A percentile compares a stretch with the other conserved stretches of the same genome.
These are phyloP conservation scores for Boletus tomentosulus DNA, from an alignment of 768 basidiomycete genomes.

Conservation along the genomic window DNA sequence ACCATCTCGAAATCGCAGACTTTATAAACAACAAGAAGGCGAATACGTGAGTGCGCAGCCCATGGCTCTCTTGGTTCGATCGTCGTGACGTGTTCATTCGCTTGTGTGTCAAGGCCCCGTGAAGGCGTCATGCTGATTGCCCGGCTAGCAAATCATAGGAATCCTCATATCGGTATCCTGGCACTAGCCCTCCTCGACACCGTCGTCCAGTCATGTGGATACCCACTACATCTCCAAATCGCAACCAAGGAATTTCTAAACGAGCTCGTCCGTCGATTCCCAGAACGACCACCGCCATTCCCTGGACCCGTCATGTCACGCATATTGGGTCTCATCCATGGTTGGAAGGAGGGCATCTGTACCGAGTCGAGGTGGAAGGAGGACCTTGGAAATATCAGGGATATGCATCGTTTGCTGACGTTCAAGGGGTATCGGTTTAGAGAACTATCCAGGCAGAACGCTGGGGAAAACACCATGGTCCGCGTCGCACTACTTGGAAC, in stretches of 20 bases:
- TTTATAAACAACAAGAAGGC: conserved; percentile 94
- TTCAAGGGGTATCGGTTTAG: conserved; percentile 91
- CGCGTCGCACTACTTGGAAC: neutral
- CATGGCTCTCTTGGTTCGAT: neutral
- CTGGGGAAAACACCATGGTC: conserved; percentile 22
- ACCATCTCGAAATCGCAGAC: conserved; percentile 92
- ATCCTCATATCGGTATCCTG: conserved; percentile 86
- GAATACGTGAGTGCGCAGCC: conserved; percentile 64
- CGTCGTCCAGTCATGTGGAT: conserved; percentile 93
- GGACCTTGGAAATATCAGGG: conserved; percentile 92
- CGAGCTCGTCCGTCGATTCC: conserved; percentile 95
- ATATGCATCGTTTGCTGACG: conserved; percentile 91
- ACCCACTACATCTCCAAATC: conserved; percentile 95
- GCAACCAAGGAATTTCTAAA: conserved; percentile 97
- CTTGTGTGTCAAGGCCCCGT: conserved; percentile 56
- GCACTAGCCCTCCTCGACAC: conserved; percentile 85
- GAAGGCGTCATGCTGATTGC: conserved; percentile 88
- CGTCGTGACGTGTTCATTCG: neutral
- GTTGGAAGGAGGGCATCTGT: conserved; percentile 95
- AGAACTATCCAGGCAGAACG: conserved; percentile 34
- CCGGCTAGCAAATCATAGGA: conserved; percentile 84
- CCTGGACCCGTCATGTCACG: conserved; percentile 93
- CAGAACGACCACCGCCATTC: conserved; percentile 94
- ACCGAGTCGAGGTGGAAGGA: conserved; percentile 88
- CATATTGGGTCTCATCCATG: conserved; percentile 87